Base-by-base conservation (phyloP, 805 yeast genomes). In the Monosporozyma servazzii region DNA sequence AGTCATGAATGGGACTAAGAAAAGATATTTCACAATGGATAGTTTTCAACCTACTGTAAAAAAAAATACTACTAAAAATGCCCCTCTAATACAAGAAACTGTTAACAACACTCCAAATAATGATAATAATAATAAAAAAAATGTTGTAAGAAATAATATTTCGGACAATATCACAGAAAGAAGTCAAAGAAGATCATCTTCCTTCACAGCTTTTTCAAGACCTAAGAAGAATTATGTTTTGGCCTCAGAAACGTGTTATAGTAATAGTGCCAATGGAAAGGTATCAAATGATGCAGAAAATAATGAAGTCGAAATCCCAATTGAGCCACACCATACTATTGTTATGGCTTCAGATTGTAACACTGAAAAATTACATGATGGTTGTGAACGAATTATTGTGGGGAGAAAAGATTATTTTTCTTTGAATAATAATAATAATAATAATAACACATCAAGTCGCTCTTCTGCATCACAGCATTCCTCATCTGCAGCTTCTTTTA, bases 1-100 rank as follows among this genome's bases (percentile, higher is more conserved):
- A 10, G 59, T 58, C 18, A 73, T 75, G 58, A 58, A 63, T 1
- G 81, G 82, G 1, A 48, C 53, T 9, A 72, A 71, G 48, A 71
- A 71, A 9, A 57, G 69, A 48, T 41, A 55, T 21, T 66, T 63
- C 44, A 62, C 65, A 20, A 63, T 60, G 20, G 59, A 59, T 13
- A 64, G 68, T 52, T 64, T 64, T 44, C 57, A 57, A 31, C 42
- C 52, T 15, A 39, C 8, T 17, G 23, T 33, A 18, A 21, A 25
- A 5, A 15, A 21, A 20, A 48, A 29, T 39, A 30, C 11, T 15
- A 40, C 10, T 18, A 31, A 17, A 31, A 20, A 15, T 41, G 46
- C 17, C n/a, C 23, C 23, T 20, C 13, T 18, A 5, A 27, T 20
- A 29, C 46, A 27, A 20, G 17, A 39, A 40, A 48, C 42, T 31